Evolutionary conservation across 192 early-diverging fungal genomes (phyloP), one percentile per base, ranked within the genome.

Genomic region (Backusella mclennaniae): DNA sequence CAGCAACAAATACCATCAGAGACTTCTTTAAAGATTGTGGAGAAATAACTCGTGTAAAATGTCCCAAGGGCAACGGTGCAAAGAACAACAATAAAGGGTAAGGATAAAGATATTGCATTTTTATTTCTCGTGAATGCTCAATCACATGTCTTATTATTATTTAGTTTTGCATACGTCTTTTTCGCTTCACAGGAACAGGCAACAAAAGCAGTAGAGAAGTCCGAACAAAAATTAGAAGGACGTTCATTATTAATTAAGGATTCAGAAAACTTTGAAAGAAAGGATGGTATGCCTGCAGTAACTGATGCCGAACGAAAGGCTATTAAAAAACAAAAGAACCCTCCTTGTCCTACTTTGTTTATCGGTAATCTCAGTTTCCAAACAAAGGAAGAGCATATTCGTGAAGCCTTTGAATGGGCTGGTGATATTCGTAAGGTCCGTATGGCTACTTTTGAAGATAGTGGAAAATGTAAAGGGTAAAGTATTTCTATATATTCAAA

Each of bases 391-490:
- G 81, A 84, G 14, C 79, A 83, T 21, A 71, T 93, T 23, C 84
- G 88, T 41, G 69, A 84, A n/a, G 63, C 85, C 7, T 93, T 93
- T 85, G 84, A 82, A 44, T 82, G 82, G 67, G 90, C 84, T 67
- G 92, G 91, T 38, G 82, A 88, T 74, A 88, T 93, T 35, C 83
- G 88, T 19, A 88, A 88, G n/a, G 89, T 94, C 15, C 83, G 92
- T 19, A 73, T 94, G 69, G 90, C 89, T 1, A 91, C 92, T 1
- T 94, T 94, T 70, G 88, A 94, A 74, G 92, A 94, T 74, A 86
- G 86, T 59, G 90, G 90, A 74, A 93, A 92, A 77, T 92, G 90
- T 86, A 92, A 92, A 83, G 92, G 92, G 87, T 89, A 53, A 67
- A 66, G n/a, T 31, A 4, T 14, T 7, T 35, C 8, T 44, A 44